These are phyloP conservation scores for Heterotrichella gracilis DNA, from an alignment of 352 stramenopile species.

Conservation along the genomic window DNA sequence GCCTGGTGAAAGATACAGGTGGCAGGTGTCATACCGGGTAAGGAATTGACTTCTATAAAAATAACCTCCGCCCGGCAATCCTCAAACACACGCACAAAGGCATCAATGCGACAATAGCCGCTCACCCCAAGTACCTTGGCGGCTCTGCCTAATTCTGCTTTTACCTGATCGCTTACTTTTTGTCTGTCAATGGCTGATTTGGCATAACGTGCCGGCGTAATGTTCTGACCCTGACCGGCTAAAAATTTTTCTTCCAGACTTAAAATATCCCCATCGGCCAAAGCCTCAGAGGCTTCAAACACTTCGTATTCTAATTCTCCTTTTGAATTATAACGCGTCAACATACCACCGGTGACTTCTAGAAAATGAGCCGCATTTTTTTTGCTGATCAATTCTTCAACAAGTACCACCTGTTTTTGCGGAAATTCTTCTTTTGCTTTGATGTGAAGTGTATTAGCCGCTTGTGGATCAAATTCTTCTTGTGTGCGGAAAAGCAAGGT, in stretches of 20 bases:
- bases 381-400: conserved; percentile 8
- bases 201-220: background rate
- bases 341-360: background rate
- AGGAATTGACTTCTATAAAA: background rate
- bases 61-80: background rate
- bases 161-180: background rate
- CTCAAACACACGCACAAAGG: background rate
- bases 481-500: background rate
- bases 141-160: background rate
- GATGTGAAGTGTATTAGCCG: background rate
- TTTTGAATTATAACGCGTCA: background rate
- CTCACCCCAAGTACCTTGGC: background rate
- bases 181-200: background rate
- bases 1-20: background rate
- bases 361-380: background rate
- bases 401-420: conserved; percentile 2
- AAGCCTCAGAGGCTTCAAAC: background rate
- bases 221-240: background rate
- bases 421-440: conserved; percentile 7
- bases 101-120: background rate
- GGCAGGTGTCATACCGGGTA: background rate
- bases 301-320: background rate
- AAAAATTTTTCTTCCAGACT: conserved; percentile 1
- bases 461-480: background rate
- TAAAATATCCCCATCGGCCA: background rate